Conservation (phyloP, 768 basidiomycete species). For the Rossbeevera mucosa region DNA sequence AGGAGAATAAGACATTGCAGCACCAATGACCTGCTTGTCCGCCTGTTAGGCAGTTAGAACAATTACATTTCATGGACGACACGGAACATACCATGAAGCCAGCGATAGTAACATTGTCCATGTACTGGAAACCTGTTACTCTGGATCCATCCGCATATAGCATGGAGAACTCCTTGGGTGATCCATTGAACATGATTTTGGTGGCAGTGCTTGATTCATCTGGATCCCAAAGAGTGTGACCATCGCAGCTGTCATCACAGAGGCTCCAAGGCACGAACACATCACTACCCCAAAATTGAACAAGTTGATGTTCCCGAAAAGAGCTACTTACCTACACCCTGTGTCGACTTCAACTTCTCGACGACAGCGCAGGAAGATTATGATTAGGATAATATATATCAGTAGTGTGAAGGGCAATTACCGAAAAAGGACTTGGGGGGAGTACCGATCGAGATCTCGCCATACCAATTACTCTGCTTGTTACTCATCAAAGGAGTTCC, state of each 20-base stretch:
- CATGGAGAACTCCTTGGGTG: neutral
- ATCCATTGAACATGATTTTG: neutral
- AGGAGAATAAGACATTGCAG: neutral
- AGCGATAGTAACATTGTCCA: neutral
- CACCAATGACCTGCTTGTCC: neutral
- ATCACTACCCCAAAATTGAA: neutral
- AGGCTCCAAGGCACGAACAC: neutral
- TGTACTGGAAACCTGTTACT: neutral
- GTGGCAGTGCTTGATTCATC: neutral
- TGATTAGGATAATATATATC: neutral
- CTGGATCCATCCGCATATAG: neutral
- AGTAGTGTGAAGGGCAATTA: neutral
- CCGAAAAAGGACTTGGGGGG: neutral
- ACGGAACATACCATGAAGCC: neutral
- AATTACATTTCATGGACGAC: neutral
- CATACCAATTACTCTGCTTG: neutral
- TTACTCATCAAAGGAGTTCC: neutral
- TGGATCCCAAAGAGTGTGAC: neutral
- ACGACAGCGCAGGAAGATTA: neutral
- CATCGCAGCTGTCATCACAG: neutral
- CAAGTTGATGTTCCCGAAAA: neutral
- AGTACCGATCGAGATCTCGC: neutral
- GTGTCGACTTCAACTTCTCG: neutral
- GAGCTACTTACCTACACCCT: neutral
- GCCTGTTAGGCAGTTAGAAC: neutral